These are phyloP conservation scores for Ricinus communis DNA, from an alignment of 345 rosid species.

Conservation along the genomic window DNA sequence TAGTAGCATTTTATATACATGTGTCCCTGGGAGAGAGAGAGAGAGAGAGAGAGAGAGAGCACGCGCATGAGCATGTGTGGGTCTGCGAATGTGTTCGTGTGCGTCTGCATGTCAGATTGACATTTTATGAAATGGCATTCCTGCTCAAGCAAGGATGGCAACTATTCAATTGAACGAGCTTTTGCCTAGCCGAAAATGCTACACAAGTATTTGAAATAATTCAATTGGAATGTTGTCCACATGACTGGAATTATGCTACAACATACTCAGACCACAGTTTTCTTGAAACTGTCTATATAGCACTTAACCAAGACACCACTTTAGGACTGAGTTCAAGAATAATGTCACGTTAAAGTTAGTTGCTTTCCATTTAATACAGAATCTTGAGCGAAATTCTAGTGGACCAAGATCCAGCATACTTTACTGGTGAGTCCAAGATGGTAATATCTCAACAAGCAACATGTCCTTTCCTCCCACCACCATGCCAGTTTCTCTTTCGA, in stretches of 20 bases:
- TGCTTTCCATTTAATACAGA: neutral
- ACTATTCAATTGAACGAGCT: neutral
- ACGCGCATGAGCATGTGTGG: neutral
- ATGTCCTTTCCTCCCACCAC: neutral
- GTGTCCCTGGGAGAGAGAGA: no score
- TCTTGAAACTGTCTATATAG: neutral
- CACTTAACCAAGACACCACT: neutral
- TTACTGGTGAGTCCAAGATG: neutral
- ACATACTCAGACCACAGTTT: neutral
- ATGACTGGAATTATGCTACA: constrained; percentile 2
- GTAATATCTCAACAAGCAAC: neutral
- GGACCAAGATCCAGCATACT: neutral
- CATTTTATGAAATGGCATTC: neutral
- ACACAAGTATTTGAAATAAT: neutral
- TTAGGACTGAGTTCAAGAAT: neutral
- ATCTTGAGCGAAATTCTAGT: constrained; percentile 4
- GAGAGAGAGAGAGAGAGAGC: no score
- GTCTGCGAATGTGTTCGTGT: no score
- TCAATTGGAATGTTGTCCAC: neutral
- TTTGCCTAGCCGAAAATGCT: neutral
- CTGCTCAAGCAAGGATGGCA: neutral
- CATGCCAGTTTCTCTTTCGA: neutral
- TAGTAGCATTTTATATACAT: neutral
- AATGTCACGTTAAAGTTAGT: neutral
- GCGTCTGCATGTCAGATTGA: neutral